phyloP scores from a whole-genome alignment of 2,329 filamentous ascomycete species.

The Hymenoscyphus occultus region DNA sequence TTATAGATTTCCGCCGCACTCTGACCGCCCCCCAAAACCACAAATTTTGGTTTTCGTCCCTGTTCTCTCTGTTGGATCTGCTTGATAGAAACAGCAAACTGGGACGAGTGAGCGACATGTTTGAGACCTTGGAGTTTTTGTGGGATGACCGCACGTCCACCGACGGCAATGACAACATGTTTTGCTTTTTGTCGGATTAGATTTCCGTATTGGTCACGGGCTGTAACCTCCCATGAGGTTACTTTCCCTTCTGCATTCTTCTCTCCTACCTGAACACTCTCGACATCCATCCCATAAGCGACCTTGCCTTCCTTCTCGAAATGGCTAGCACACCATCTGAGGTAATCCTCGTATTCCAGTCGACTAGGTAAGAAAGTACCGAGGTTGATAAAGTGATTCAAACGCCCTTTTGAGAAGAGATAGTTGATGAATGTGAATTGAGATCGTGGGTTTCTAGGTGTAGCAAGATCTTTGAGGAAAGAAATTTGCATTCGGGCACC shows the following conservation, averaged over 20 bases:
- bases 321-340: slow-evolving; percentile 83
- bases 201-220: slow-evolving; percentile 38
- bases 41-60: slow-evolving; percentile 48
- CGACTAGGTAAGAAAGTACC: slow-evolving; percentile 83
- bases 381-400: slow-evolving; percentile 88
- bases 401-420: slow-evolving; percentile 73
- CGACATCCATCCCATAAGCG: slow-evolving; percentile 77
- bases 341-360: slow-evolving; percentile 91
- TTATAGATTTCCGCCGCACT: slow-evolving; percentile 95
- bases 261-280: slow-evolving; percentile 43
- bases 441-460: slow-evolving; percentile 80
- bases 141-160: slow-evolving; percentile 70
- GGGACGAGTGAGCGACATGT: slow-evolving; percentile 81
- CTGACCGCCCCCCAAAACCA: slow-evolving; percentile 85
- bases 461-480: slow-evolving; percentile 94
- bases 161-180: slow-evolving; percentile 61
- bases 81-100: slow-evolving; percentile 67
- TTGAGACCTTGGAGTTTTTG: slow-evolving; percentile 64
- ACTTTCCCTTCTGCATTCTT: slow-evolving; percentile 29
- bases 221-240: slow-evolving; percentile 33
- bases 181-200: slow-evolving; percentile 41
- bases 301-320: slow-evolving; percentile 56
- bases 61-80: slow-evolving; percentile 46
- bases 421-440: slow-evolving; percentile 97
- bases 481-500: slow-evolving; percentile 97